A percentile compares a stretch with the other conserved stretches of the same genome.
phyloP scores from a whole-genome alignment of 257 asterid species.

The Solanum lycopersicoides region DNA sequence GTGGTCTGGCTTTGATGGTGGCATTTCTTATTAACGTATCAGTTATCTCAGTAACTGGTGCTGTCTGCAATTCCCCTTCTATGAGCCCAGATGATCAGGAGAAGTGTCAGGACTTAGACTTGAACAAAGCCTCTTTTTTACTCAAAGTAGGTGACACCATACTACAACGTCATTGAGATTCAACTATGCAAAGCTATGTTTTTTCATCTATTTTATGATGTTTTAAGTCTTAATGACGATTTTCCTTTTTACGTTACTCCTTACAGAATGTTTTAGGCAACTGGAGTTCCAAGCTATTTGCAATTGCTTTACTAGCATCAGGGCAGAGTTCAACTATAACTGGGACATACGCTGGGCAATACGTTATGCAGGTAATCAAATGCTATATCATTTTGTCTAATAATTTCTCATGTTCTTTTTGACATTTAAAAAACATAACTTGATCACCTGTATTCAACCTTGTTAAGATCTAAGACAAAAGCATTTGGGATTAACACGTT shows the following conservation, averaged over 20 bases:
- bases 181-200: neutral
- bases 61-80: constrained; percentile 71
- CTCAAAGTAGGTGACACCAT: constrained; percentile 32
- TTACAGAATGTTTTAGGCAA: constrained; percentile 70
- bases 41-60: constrained; percentile 88
- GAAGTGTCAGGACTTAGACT: constrained; percentile 77
- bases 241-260: neutral
- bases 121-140: constrained; percentile 82
- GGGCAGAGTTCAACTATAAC: constrained; percentile 98
- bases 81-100: constrained; percentile 36
- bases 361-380: constrained; percentile 79
- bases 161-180: neutral
- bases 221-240: neutral
- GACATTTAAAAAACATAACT: neutral
- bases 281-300: constrained; percentile 97
- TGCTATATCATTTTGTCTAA: neutral
- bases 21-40: constrained; percentile 92
- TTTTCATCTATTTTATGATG: neutral
- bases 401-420: neutral
- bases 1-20: constrained; percentile 73
- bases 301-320: constrained; percentile 90
- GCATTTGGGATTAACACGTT: neutral
- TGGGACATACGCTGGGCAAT: constrained; percentile 97
- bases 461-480: neutral
- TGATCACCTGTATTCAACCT: neutral